Percentiles rank a stretch among this genome's conserved stretches.
These are phyloP conservation scores for Vigna mungo DNA, from an alignment of 306 rosid genomes.

Conservation along the genomic window DNA sequence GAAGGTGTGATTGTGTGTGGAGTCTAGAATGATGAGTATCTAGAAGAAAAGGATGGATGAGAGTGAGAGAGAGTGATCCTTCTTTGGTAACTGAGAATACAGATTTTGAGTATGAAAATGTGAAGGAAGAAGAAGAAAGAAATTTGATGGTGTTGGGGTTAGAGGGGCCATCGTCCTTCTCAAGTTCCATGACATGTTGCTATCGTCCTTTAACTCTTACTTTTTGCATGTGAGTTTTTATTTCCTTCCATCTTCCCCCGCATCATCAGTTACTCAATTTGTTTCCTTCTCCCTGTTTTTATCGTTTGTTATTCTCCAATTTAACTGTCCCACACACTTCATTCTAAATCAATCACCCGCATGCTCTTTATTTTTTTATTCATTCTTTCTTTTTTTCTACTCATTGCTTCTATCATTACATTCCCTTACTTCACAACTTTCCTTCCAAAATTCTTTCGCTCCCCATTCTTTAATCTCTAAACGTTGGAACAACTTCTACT, in stretches of 20 bases:
- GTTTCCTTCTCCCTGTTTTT: conserved; percentile 24
- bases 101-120: not conserved
- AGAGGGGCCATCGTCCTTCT: conserved; percentile 18
- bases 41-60: conserved; percentile 20
- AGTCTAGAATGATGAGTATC: conserved; percentile 20
- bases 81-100: not conserved
- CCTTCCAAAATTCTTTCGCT: conserved; percentile 26
- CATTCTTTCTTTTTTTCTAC: conserved; percentile 21
- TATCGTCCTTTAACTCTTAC: conserved; percentile 29
- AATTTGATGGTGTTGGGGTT: conserved; percentile 1
- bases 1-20: not conserved
- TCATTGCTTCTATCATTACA: conserved; percentile 39
- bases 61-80: not conserved
- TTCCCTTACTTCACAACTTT: conserved; percentile 8
- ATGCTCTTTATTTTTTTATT: conserved; percentile 15
- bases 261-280: conserved; percentile 7
- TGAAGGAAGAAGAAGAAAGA: not conserved
- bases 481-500: conserved; percentile 3
- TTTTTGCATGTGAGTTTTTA: conserved; percentile 35
- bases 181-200: conserved; percentile 11
- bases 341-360: conserved; percentile 1
- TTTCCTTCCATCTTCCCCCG: conserved; percentile 27
- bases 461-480: not conserved
- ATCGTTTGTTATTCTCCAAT: conserved; percentile 13
- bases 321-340: conserved; percentile 26